Evolutionary conservation across 1,139 yeast species (phyloP).

Genomic region (Meyerozyma guilliermondii): DNA sequence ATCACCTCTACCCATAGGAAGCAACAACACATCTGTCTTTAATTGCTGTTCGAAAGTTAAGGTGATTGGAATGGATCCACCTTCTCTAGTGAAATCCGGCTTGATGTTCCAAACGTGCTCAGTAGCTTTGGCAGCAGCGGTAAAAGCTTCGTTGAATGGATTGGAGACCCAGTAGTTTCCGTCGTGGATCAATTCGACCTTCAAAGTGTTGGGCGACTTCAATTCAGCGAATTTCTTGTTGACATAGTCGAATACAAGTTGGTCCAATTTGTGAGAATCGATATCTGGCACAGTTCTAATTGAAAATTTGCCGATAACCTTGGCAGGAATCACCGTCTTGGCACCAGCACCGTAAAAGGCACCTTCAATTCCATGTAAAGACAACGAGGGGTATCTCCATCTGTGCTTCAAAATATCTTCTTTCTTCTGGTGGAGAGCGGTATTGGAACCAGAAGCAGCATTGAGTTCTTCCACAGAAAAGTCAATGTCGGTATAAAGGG

Average conservation of each 20-base stretch:
- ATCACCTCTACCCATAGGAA: conserved; percentile 98
- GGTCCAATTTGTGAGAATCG: conserved; percentile 71
- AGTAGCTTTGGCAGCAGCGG: conserved; percentile 93
- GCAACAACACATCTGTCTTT: conserved; percentile 76
- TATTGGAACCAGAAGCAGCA: conserved; percentile 82
- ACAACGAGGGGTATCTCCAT: conserved; percentile 97
- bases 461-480: conserved; percentile 81
- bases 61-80: conserved; percentile 97
- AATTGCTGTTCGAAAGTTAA: conserved; percentile 84
- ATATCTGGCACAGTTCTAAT: conserved; percentile 96
- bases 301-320: conserved; percentile 89
- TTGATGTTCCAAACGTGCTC: conserved; percentile 90
- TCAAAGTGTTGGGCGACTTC: conserved; percentile 69
- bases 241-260: conserved; percentile 70
- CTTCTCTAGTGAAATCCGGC: conserved; percentile 97
- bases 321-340: conserved; percentile 95
- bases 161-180: conserved; percentile 96
- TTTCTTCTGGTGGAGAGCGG: conserved; percentile 72
- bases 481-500: conserved; percentile 79
- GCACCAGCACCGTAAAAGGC: conserved; percentile 96
- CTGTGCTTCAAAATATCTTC: conserved; percentile 91
- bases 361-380: conserved; percentile 96
- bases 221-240: conserved; percentile 60
- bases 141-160: conserved; percentile 87
- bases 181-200: conserved; percentile 79